Base-by-base conservation (phyloP, 345 rosid species). In the Citrus unshiu region DNA sequence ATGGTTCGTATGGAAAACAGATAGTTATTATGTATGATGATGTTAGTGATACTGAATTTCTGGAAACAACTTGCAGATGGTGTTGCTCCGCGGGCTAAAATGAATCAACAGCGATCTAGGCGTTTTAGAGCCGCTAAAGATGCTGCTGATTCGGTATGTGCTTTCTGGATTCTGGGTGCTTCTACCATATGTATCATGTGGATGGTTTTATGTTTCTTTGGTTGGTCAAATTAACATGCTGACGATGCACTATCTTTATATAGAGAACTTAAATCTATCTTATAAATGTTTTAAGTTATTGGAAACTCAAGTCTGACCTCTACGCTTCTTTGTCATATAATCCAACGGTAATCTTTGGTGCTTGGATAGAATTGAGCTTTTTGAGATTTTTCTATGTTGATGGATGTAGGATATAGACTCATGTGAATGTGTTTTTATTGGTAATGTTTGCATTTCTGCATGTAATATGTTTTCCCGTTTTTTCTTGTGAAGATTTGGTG, bases 41-140 rank as follows among this genome's bases (percentile, higher is more conserved):
- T 32, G 18, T 32, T 19, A 12, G 68, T 85, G 60, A 68, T 79
- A 51, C 74, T 83, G 49, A 72, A 76, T 66, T 29, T 78, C 65
- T 79, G 57, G 68, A 56, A 81, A 69, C 58, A 78, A 80, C 32
- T 40, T 74, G 56, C 81, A 96, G 99, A 96, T 81, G 98, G 99
- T 73, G 99, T 96, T 14, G 99, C 98, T 29, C 99, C 98, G 37
- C 89, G 99, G 74, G 99, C 98, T 14, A 94, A 96, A 83, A 96
- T 96, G 98, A 96, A 96, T 82, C 98, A 94, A 72, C 99, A 96
- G 74, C 88, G 98, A 24, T 91, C 98, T 24, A 90, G 98, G 89
- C 89, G 98, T 60, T 96, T 96, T 82, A 87, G 97, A 83, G 90
- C 99, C 63, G 98, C 98, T 34, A 93, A 94, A 80, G 99, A 94